phyloP scores from a whole-genome alignment of 78 protist genomes.

The Neovahlkampfia damariscottae region DNA sequence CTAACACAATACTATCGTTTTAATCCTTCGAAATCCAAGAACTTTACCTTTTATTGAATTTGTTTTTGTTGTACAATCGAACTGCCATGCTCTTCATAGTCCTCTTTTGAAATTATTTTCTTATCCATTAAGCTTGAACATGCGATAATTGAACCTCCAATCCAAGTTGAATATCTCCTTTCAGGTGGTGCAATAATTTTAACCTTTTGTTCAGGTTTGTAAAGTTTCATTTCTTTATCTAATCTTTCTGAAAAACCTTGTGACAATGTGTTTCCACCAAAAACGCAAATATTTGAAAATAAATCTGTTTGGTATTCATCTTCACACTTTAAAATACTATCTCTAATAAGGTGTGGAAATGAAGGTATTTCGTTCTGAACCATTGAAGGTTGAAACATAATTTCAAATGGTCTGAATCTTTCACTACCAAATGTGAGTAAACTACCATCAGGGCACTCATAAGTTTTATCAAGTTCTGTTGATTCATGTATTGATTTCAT shows the following conservation, averaged over 20 bases:
- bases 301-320: slow-evolving; percentile 8
- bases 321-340: neutral
- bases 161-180: slow-evolving; percentile 61
- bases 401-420: slow-evolving; percentile 32
- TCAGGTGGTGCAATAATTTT: slow-evolving; percentile 44
- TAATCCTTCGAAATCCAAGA: too few species aligned
- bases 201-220: slow-evolving; percentile 41
- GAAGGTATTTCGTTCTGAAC: neutral
- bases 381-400: slow-evolving; percentile 41
- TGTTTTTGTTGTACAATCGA: too few species aligned
- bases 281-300: slow-evolving; percentile 34
- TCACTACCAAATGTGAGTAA: slow-evolving; percentile 22
- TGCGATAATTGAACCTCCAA: slow-evolving; percentile 80
- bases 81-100: slow-evolving; percentile 84
- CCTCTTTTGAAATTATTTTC: slow-evolving; percentile 71
- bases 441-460: slow-evolving; percentile 69
- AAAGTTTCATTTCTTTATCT: slow-evolving; percentile 26
- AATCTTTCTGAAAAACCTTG: slow-evolving; percentile 36
- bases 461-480: too few species aligned
- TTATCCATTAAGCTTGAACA: slow-evolving; percentile 68
- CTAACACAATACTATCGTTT: too few species aligned
- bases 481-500: too few species aligned
- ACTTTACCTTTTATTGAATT: too few species aligned
- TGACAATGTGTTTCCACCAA: slow-evolving; percentile 56
- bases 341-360: slow-evolving; percentile 9